Evolutionary conservation across 2,329 filamentous ascomycete genomes (phyloP).

Genomic region (Phialemonium atrogriseum): DNA sequence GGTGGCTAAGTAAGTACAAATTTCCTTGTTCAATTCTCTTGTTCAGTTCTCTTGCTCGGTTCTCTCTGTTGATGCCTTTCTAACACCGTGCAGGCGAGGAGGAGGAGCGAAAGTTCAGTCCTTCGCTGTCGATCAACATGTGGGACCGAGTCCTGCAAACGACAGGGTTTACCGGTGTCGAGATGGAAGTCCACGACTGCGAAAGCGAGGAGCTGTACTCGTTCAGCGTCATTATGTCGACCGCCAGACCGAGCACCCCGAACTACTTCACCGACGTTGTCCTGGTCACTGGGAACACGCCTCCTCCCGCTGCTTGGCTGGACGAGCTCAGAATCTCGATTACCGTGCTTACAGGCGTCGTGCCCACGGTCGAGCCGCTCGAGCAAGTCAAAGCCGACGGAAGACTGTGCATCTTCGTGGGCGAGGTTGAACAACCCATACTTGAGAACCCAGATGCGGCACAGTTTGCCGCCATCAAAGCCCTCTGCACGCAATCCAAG

Average conservation of each 20-base stretch:
- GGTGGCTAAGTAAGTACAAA: slow-evolving; percentile 16
- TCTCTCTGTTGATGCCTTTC: not conserved
- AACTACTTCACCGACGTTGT: slow-evolving; percentile 12
- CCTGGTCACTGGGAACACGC: slow-evolving; percentile 6
- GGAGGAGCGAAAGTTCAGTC: slow-evolving; percentile 15
- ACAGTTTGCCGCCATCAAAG: slow-evolving; percentile 11
- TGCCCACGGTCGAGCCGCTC: slow-evolving; percentile 9
- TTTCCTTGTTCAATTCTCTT: too few relatives aligned
- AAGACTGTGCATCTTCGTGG: slow-evolving; percentile 12
- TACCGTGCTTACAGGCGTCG: slow-evolving; percentile 10
- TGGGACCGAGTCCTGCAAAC: slow-evolving; percentile 16
- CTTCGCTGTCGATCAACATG: slow-evolving; percentile 13
- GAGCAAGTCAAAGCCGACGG: slow-evolving; percentile 5
- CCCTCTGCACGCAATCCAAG: slow-evolving; percentile 9
- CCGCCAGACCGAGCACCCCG: slow-evolving; percentile 1
- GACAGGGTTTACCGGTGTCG: slow-evolving; percentile 14
- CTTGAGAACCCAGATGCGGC: slow-evolving; percentile 5
- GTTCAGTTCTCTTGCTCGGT: too few relatives aligned
- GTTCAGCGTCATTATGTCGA: slow-evolving; percentile 14
- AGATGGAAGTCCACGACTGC: slow-evolving; percentile 15
- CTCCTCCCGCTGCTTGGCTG: slow-evolving; percentile 7
- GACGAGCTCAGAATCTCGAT: slow-evolving; percentile 12
- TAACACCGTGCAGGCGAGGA: slow-evolving; percentile 9
- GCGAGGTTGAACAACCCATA: slow-evolving; percentile 10
- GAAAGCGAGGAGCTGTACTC: slow-evolving; percentile 14